Conservation (phyloP, 495 filamentous ascomycete species). For the Aspergillus avenaceus region DNA sequence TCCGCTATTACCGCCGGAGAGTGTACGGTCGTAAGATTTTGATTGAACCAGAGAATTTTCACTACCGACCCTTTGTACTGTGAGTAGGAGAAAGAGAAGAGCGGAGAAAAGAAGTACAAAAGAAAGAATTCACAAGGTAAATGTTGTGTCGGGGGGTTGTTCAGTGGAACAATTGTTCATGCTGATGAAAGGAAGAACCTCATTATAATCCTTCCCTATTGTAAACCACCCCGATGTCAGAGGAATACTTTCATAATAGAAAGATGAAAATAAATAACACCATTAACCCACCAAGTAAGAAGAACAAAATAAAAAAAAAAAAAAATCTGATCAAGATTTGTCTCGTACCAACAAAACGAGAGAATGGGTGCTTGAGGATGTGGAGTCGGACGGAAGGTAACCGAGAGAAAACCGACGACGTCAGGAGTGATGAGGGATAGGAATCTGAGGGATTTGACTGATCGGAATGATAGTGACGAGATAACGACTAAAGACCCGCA, state of each 20-base stretch:
- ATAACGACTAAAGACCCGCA: not conserved
- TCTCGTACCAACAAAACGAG: not conserved
- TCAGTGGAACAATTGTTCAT: conserved; percentile 6
- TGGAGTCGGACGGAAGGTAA: not conserved
- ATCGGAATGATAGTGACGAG: too few relatives aligned
- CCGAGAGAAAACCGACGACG: not conserved
- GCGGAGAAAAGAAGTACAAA: too few relatives aligned
- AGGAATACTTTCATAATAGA: not conserved
- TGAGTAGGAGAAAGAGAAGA: not conserved
- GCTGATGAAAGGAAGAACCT: conserved; percentile 5
- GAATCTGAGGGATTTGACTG: too few relatives aligned
- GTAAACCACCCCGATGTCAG: not conserved
- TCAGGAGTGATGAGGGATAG: not conserved
- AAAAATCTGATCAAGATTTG: not conserved
- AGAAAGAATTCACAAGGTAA: too few relatives aligned
- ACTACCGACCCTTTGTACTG: not conserved
- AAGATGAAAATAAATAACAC: not conserved
- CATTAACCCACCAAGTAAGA: not conserved
- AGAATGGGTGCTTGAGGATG: not conserved
- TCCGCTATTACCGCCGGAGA: not conserved
- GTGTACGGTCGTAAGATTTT: not conserved
- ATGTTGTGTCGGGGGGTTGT: not conserved
- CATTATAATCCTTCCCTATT: not conserved
- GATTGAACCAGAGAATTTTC: not conserved
- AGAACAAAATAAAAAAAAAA: not conserved